Evolutionary conservation across 2,329 filamentous ascomycete species (phyloP).

Genomic region (Hypocreales sp.): DNA sequence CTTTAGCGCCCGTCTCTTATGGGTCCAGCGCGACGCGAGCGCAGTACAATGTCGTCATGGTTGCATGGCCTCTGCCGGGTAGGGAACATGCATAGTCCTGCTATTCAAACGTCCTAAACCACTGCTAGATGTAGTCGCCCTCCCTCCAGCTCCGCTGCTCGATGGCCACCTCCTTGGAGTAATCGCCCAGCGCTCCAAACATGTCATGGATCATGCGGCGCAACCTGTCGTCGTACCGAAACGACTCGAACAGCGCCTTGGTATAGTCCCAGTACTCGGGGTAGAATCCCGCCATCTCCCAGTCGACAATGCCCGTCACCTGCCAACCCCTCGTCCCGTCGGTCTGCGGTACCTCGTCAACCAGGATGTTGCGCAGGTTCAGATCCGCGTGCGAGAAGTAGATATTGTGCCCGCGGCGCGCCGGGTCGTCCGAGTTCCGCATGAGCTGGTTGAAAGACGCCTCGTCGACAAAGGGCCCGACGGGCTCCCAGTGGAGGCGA

Average conservation of each 20-base stretch:
- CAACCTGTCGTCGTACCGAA: neutral
- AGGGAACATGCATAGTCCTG: too few relatives aligned
- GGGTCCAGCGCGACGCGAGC: too few relatives aligned
- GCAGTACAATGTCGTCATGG: too few relatives aligned
- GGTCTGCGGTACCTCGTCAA: neutral
- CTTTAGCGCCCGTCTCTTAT: too few relatives aligned
- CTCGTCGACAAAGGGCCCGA: neutral
- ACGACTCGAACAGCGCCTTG: neutral
- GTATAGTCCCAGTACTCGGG: conserved; percentile 1
- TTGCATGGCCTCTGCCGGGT: too few relatives aligned
- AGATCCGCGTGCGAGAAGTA: neutral
- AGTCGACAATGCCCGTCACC: conserved; percentile 1
- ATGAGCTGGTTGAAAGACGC: neutral
- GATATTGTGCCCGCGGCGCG: neutral
- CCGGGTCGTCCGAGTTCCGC: neutral
- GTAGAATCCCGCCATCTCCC: too few relatives aligned
- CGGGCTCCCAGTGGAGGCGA: neutral
- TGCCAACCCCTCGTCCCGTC: neutral
- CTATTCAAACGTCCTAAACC: too few relatives aligned
- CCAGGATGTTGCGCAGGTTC: neutral
- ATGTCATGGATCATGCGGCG: neutral
- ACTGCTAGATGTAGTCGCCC: neutral
- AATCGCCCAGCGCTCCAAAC: neutral
- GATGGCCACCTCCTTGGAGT: neutral
- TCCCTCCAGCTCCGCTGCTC: conserved; percentile 1